Base-by-base conservation (phyloP, 1,139 yeast genomes). In the Suhomyces taliae region DNA sequence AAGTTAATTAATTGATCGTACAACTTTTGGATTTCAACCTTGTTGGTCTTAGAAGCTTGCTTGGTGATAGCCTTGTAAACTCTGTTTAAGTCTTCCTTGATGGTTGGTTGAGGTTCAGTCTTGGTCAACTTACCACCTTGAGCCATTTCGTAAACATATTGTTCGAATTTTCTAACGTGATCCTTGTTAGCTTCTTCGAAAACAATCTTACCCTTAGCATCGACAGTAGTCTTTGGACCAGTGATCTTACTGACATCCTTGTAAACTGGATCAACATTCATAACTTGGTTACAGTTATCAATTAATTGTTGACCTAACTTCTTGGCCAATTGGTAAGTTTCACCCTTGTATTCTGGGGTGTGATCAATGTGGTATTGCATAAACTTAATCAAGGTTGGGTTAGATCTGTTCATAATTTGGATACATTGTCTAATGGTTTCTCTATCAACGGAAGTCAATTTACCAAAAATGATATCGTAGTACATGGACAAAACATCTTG, bases 341-440 rank as follows among this genome's bases (percentile, higher is more conserved):
- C 95, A 65, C 98, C 97, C 67, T 87, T 88, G 59, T 85, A 79
- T 50, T 83, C 86, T 52, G 97, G 97, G 50, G 93, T 87, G 65
- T 88, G 90, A 66, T 90, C 96, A 67, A 93, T 87, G 69, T 91
- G 96, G 71, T 91, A 93, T 72, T 93, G 97, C 97, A 93, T 93
- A 67, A 91, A 90, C 65, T 90, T 93, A 61, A 93, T 87, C 65
- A 93, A 80, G 41, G 96, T 84, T 53, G 96, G 97, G 70, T 90
- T 90, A 39, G 98, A 84, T 72, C 98, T 85, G 81, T 93, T 93
- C 98, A 93, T 91, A 67, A 93, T 89, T 69, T 90, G 90, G 62
- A 93, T 91, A 71, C 99, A 95, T 69, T 91, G 96, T 56, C 91
- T 83, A 52, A 93, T 96, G 54, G 95, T 90, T 74, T 93, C 97